Evolutionary conservation across 352 stramenopile genomes (phyloP).

Genomic region (Achlya hypogyna): DNA sequence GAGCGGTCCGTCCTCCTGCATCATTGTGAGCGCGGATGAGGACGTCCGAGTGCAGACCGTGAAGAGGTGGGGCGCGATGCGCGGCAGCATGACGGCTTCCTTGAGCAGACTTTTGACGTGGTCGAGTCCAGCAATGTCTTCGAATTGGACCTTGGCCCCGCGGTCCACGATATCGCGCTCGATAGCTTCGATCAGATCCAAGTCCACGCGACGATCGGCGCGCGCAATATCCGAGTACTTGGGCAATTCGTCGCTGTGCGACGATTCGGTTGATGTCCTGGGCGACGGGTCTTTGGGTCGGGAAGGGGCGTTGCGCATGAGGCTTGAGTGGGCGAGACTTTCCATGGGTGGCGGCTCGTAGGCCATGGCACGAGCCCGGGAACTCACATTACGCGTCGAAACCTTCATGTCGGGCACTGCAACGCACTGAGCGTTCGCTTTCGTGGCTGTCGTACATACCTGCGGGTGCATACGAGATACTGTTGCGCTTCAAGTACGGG

Average conservation of each 20-base stretch:
- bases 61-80: slow-evolving; percentile 4
- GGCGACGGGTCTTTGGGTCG: not conserved
- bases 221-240: slow-evolving; percentile 15
- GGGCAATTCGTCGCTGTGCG: not conserved
- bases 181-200: slow-evolving; percentile 11
- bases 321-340: not conserved
- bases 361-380: not conserved
- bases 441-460: not conserved
- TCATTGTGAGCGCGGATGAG: not conserved
- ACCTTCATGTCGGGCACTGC: not conserved
- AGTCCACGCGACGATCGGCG: not conserved
- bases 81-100: slow-evolving; percentile 10
- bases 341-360: not conserved
- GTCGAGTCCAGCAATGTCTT: slow-evolving; percentile 11
- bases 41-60: not conserved
- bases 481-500: not conserved
- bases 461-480: not conserved
- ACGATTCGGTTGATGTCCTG: not conserved
- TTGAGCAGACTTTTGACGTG: slow-evolving; percentile 9
- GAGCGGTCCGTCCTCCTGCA: slow-evolving; percentile 46
- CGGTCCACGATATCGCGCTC: slow-evolving; percentile 10
- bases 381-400: not conserved
- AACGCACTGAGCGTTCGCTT: not conserved
- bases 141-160: not conserved
- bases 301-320: not conserved